Evolutionary conservation across 305 asterid species (phyloP), one percentile per base, ranked within the genome.

Genomic region (Solanum hybrid): DNA sequence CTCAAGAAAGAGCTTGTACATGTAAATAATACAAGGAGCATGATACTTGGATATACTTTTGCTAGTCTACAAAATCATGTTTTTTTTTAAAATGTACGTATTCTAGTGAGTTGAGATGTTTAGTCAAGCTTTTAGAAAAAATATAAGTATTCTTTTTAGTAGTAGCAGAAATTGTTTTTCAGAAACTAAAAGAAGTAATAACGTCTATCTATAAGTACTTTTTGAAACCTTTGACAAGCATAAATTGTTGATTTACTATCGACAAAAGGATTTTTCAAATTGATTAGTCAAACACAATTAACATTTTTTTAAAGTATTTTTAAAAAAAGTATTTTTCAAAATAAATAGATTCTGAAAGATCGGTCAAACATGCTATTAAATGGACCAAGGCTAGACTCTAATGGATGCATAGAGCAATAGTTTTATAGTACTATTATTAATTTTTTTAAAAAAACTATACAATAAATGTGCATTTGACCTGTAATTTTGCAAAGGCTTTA

Each of bases 401-500:
- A 20, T 78, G 29, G 83, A 5, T 78, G 15, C 29, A 78, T 20
- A 33, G 29, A 78, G 17, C 45, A 78, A 78, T 2, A 20, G 0
- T 45, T 20, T 4, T 26, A 24, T 24, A n/a, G 15, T 10, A 73
- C 0, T 73, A 73, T 2, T 86, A 4, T 51, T 17, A 33, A 39
- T 14, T 73, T n/a, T n/a, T n/a, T n/a, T n/a, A 13, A 87, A 31
- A 51, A 51, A 41, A n/a, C 4, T 24, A 6, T 31, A 79, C 73
- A 79, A 17, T 33, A 45, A 15, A 51, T 36, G 15, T 34, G 9
- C 10, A 1, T 7, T 24, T 15, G 61, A 93, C 99, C 94, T 95
- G 98, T 34, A 98, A 94, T 90, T 93, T 95, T 7, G 97, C 98
- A 45, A 97, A 97, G 88, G 91, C 92, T 89, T 27, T 94, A 91